Conservation (phyloP, 2,329 filamentous ascomycete genomes). For the Fusarium concolor region DNA sequence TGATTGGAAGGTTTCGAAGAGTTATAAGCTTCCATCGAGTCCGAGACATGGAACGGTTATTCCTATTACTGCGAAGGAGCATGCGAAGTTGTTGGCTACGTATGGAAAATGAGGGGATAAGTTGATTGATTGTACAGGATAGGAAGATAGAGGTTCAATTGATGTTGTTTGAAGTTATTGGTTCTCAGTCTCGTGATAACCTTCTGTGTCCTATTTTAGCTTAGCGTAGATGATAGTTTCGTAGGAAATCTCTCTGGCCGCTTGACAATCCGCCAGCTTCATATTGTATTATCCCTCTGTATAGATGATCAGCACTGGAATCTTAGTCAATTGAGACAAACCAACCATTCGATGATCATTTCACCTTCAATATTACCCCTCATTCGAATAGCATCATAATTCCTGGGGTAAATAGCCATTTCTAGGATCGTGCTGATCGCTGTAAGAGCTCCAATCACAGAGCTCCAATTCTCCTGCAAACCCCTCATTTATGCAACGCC, state of each 20-base stretch:
- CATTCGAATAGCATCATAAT: background rate
- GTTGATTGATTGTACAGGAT: too few species aligned
- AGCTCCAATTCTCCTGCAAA: background rate
- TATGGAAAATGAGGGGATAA: background rate
- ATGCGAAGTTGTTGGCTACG: constrained; percentile 13
- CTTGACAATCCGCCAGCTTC: too few species aligned
- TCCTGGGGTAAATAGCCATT: constrained; percentile 1
- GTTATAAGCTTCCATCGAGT: constrained; percentile 60
- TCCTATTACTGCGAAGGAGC: constrained; percentile 57
- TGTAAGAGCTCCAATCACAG: constrained; percentile 25
- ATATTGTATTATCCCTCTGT: background rate
- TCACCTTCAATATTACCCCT: constrained; percentile 12
- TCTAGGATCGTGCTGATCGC: background rate
- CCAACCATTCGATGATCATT: background rate
- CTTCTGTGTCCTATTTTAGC: background rate
- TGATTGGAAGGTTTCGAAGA: constrained; percentile 59
- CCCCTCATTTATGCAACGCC: constrained; percentile 15
- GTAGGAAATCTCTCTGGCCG: too few species aligned
- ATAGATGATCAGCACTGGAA: background rate
- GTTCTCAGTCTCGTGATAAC: background rate
- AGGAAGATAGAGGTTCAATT: accelerated
- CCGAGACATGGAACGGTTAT: constrained; percentile 67
- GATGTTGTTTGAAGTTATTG: accelerated
- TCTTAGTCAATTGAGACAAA: background rate
- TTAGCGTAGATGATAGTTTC: too few species aligned